Evolutionary conservation across 2,329 filamentous ascomycete genomes (phyloP).

Genomic region (Pyrenophora seminiperda): DNA sequence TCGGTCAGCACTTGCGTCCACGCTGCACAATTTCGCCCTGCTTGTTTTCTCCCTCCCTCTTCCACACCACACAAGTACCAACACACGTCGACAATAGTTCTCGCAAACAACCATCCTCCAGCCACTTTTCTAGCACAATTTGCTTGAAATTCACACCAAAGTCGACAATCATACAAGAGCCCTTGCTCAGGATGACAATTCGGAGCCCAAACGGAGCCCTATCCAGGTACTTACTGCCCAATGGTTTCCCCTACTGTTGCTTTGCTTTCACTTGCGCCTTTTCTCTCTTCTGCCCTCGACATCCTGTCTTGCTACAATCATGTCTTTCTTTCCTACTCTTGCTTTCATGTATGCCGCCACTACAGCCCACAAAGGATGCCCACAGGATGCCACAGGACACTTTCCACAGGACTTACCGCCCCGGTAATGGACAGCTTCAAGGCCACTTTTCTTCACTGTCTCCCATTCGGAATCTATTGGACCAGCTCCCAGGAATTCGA

Average conservation of each 20-base stretch:
- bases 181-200: slow-evolving; percentile 52
- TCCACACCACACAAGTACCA: slow-evolving; percentile 26
- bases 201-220: slow-evolving; percentile 50
- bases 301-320: slow-evolving; percentile 32
- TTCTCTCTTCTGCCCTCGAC: slow-evolving; percentile 13
- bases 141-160: slow-evolving; percentile 18
- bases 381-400: slow-evolving; percentile 33
- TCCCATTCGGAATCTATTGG: slow-evolving; percentile 7
- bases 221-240: slow-evolving; percentile 52
- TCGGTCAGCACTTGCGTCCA: slow-evolving; percentile 38
- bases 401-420: slow-evolving; percentile 18
- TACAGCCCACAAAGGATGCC: slow-evolving; percentile 35
- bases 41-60: slow-evolving; percentile 36
- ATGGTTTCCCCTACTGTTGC: slow-evolving; percentile 38
- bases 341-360: slow-evolving; percentile 37
- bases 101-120: slow-evolving; percentile 17
- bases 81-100: slow-evolving; percentile 22
- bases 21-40: slow-evolving; percentile 34
- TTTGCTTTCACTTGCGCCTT: slow-evolving; percentile 33
- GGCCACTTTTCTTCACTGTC: slow-evolving; percentile 34
- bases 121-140: slow-evolving; percentile 23
- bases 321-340: slow-evolving; percentile 36
- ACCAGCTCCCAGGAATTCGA: slow-evolving; percentile 14
- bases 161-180: slow-evolving; percentile 39
- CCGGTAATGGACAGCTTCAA: slow-evolving; percentile 23